Evolutionary conservation across 768 basidiomycete species (phyloP).

Genomic region (Mycena sanguinolenta): DNA sequence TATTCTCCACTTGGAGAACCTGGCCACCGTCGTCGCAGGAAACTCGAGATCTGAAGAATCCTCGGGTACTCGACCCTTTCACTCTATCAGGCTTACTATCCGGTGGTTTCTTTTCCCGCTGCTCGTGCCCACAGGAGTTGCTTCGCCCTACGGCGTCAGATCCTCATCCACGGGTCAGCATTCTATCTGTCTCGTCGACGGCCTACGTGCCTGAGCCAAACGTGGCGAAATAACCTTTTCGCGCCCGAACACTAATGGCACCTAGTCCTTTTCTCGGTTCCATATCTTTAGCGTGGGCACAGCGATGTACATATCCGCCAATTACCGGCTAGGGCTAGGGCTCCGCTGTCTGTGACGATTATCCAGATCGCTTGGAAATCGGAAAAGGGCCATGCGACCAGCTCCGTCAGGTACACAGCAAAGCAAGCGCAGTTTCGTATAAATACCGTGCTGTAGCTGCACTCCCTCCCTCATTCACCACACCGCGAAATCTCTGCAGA

Average conservation of each 20-base stretch:
- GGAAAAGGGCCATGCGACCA: constrained; percentile 1
- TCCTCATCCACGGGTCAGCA: not conserved
- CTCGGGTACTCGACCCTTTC: constrained; percentile 6
- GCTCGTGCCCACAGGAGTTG: not conserved
- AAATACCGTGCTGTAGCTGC: constrained; percentile 6
- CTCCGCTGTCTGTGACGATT: constrained; percentile 15
- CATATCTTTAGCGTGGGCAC: constrained; percentile 13
- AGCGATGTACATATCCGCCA: constrained; percentile 25
- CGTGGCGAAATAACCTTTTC: constrained; percentile 25
- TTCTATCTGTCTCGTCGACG: constrained; percentile 8
- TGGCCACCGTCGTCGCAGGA: too few relatives aligned
- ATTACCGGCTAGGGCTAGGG: constrained; percentile 20
- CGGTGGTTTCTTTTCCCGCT: constrained; percentile 22
- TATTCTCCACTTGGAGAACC: too few relatives aligned
- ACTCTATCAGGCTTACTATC: not conserved
- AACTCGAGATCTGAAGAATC: not conserved
- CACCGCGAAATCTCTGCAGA: not conserved
- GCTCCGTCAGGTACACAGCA: constrained; percentile 8
- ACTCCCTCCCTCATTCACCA: not conserved
- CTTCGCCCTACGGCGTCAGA: not conserved
- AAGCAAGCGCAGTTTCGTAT: not conserved
- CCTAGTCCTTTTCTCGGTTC: constrained; percentile 20
- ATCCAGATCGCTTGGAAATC: constrained; percentile 32
- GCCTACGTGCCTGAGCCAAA: constrained; percentile 10
- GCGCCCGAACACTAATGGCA: constrained; percentile 7